Percentiles rank a stretch among this genome's conserved stretches.
These are phyloP conservation scores for Amanita pallidorosea DNA, from an alignment of 768 basidiomycete species.

Conservation along the genomic window DNA sequence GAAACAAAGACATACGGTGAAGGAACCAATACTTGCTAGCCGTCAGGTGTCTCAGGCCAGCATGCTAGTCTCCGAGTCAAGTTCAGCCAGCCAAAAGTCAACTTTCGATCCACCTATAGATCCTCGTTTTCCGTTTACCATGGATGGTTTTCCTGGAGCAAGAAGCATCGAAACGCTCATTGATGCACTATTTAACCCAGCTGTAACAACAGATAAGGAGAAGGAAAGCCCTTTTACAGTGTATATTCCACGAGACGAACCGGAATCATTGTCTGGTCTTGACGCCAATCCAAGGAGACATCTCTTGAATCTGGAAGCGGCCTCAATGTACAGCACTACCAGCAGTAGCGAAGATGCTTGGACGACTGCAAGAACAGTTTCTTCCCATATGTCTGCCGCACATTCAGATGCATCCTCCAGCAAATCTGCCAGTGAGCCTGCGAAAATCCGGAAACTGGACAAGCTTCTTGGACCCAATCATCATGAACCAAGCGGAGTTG, in stretches of 20 bases:
- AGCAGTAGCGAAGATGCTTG: conserved; percentile 5
- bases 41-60: neutral
- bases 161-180: conserved; percentile 65
- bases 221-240: conserved; percentile 33
- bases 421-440: neutral
- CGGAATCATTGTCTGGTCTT: neutral
- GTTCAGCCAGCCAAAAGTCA: neutral
- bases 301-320: neutral
- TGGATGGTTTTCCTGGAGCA: conserved; percentile 37
- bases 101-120: neutral
- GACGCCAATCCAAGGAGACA: neutral
- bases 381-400: neutral
- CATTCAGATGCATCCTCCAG: neutral
- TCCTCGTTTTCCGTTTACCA: conserved; percentile 18
- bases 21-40: neutral
- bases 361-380: conserved; percentile 3
- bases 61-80: neutral
- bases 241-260: conserved; percentile 1
- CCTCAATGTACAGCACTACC: conserved; percentile 5
- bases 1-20: conserved; percentile 4
- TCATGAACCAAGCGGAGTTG: neutral
- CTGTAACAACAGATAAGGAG: conserved; percentile 29
- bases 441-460: neutral
- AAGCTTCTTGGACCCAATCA: neutral
- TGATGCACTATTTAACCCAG: conserved; percentile 73